Evolutionary conservation across 2,329 filamentous ascomycete genomes (phyloP).

Genomic region (Stachybotrys chartarum): DNA sequence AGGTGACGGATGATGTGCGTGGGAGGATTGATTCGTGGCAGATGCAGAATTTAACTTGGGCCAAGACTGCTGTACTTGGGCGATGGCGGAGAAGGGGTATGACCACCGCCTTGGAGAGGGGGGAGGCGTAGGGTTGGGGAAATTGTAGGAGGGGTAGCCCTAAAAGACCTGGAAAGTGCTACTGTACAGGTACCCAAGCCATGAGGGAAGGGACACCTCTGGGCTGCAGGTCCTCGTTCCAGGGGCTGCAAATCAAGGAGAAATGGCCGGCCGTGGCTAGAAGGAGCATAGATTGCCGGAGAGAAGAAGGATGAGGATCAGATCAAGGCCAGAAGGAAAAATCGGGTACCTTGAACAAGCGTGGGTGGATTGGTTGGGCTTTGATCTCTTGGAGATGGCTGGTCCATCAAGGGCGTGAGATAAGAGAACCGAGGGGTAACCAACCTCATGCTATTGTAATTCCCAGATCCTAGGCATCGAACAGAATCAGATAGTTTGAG

Average conservation of each 20-base stretch:
- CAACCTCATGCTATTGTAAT: no score
- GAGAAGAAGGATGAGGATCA: background rate
- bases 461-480: no score
- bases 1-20: conserved; percentile 11
- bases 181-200: no score
- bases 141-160: background rate
- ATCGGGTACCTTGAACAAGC: background rate
- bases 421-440: background rate
- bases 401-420: background rate
- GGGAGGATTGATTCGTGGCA: conserved; percentile 22
- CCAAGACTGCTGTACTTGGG: background rate
- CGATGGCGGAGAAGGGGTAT: background rate
- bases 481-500: no score
- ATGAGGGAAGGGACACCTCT: no score
- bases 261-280: background rate
- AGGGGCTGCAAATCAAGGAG: background rate
- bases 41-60: conserved; percentile 2
- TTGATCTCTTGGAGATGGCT: background rate
- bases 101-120: background rate
- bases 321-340: background rate
- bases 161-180: background rate
- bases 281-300: background rate
- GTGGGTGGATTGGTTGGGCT: background rate
- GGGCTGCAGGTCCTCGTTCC: no score
- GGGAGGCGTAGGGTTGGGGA: background rate